These are phyloP conservation scores for Calonectria honghensis DNA, from an alignment of 2,329 filamentous ascomycete genomes.

Conservation along the genomic window DNA sequence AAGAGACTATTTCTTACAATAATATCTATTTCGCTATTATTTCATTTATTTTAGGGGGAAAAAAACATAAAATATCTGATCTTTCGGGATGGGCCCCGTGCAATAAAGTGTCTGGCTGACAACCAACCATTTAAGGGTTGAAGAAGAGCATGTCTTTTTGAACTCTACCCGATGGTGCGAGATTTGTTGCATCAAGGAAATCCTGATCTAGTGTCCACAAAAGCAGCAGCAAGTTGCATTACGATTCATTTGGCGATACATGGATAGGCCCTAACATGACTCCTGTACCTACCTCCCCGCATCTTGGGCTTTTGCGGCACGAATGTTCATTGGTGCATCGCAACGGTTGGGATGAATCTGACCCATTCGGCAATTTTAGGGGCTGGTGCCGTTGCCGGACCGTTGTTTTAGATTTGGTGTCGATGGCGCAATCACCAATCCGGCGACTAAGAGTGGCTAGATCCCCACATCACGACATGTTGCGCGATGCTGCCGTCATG, in stretches of 20 bases:
- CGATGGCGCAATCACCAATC: slow-evolving; percentile 43
- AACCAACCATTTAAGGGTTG: no score
- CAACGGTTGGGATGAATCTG: neutral
- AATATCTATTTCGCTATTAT: no score
- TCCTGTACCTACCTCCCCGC: slow-evolving; percentile 31
- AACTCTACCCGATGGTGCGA: neutral
- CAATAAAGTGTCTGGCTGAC: no score
- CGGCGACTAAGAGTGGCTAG: slow-evolving; percentile 28
- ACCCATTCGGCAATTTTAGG: neutral
- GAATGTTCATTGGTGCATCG: slow-evolving; percentile 21
- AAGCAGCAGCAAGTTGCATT: neutral
- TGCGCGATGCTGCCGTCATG: slow-evolving; percentile 39
- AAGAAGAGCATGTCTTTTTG: no score
- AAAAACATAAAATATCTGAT: no score
- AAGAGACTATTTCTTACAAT: no score
- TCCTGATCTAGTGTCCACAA: neutral
- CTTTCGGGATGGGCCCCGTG: no score
- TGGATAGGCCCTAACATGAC: slow-evolving; percentile 39
- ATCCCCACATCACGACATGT: slow-evolving; percentile 37
- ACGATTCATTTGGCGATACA: neutral
- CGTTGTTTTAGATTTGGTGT: slow-evolving; percentile 35
- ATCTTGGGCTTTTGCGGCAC: slow-evolving; percentile 11
- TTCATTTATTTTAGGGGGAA: no score
- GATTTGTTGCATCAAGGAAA: neutral
- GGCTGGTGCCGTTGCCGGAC: slow-evolving; percentile 10